Conservation (phyloP, 2,329 filamentous ascomycete species). For the Grosmannia clavigera region DNA sequence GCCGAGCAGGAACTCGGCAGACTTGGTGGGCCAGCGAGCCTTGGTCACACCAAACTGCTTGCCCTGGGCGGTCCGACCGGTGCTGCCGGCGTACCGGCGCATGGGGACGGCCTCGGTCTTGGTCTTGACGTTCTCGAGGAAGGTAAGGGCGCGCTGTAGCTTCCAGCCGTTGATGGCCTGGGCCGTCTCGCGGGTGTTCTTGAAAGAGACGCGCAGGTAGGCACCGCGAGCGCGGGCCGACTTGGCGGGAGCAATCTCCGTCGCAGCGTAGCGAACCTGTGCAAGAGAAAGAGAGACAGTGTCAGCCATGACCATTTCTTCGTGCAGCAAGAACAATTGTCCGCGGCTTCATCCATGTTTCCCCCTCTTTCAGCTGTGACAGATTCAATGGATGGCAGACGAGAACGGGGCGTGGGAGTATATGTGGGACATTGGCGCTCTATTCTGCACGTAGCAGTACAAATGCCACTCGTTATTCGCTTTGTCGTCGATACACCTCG, state of each 20-base stretch:
- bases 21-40: constrained; percentile 99
- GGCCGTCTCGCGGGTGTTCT: constrained; percentile 99
- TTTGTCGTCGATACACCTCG: neutral
- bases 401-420: no score
- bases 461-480: no score
- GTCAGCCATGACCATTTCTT: no score
- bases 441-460: no score
- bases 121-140: constrained; percentile 96
- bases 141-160: constrained; percentile 83
- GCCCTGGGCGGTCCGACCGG: constrained; percentile 93
- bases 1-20: constrained; percentile 91
- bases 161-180: constrained; percentile 99
- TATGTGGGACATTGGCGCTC: neutral
- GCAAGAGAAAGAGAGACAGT: neutral
- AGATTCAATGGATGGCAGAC: no score
- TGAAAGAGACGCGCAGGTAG: constrained; percentile 99
- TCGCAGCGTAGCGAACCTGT: constrained; percentile 93
- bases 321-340: no score
- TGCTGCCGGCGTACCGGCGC: constrained; percentile 93
- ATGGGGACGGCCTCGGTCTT: constrained; percentile 97
- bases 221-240: constrained; percentile 96
- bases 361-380: neutral
- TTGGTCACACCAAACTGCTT: constrained; percentile 98
- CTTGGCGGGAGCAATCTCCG: constrained; percentile 76
- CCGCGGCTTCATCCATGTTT: no score